A percentile compares a stretch with the other conserved stretches of the same genome.
phyloP scores from a whole-genome alignment of 2,329 filamentous ascomycete genomes.

The Colletotrichum navitas region DNA sequence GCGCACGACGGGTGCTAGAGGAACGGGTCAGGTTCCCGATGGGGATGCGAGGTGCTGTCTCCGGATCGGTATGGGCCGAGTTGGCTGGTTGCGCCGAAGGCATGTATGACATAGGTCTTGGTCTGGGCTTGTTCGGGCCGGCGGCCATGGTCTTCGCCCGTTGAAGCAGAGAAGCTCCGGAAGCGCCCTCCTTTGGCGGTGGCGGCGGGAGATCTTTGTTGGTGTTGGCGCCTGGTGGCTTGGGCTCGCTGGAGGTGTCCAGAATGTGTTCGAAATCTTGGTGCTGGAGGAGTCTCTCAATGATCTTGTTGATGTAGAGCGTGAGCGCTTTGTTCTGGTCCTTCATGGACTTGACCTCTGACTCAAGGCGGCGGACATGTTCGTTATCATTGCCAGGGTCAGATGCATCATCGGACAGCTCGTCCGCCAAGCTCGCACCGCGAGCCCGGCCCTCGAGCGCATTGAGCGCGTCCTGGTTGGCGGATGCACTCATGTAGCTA shows the following conservation, averaged over 20 bases:
- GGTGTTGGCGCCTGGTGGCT: conserved; percentile 59
- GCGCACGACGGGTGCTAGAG: conserved; percentile 64
- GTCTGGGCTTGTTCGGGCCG: conserved; percentile 59
- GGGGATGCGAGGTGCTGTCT: conserved; percentile 82
- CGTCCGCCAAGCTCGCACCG: conserved; percentile 81
- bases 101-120: conserved; percentile 70
- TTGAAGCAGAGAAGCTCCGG: conserved; percentile 65
- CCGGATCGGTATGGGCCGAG: conserved; percentile 72
- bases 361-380: conserved; percentile 76
- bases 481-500: conserved; percentile 71
- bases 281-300: conserved; percentile 92
- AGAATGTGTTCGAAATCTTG: conserved; percentile 96
- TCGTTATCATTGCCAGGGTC: conserved; percentile 72
- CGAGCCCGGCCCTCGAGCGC: conserved; percentile 69
- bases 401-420: conserved; percentile 77
- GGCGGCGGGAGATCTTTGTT: conserved; percentile 90
- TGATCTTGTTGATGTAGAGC: conserved; percentile 99
- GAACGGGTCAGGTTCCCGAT: conserved; percentile 70
- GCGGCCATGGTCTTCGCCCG: conserved; percentile 72
- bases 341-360: conserved; percentile 82
- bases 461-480: conserved; percentile 74
- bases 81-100: conserved; percentile 50
- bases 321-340: conserved; percentile 98
- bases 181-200: conserved; percentile 70
- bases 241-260: conserved; percentile 73